phyloP scores from a whole-genome alignment of 192 early-diverging fungal species.

The Coemansia sp. region DNA sequence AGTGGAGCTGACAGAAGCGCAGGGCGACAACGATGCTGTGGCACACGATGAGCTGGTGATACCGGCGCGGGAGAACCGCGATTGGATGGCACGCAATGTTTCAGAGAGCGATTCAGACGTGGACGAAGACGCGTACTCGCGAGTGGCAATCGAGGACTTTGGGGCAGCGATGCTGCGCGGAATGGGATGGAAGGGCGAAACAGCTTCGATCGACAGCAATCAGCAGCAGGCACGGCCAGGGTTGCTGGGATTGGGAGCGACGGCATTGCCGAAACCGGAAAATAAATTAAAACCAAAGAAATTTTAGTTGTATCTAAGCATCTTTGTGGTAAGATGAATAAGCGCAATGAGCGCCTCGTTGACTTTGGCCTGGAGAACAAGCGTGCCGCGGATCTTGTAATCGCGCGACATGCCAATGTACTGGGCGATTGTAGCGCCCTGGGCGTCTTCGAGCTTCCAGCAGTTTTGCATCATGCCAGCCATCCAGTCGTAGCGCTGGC shows the following conservation, averaged over 20 bases:
- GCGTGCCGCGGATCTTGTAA: constrained; percentile 32
- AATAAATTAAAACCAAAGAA: neutral
- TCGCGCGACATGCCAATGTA: constrained; percentile 43
- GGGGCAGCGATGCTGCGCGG: constrained; percentile 82
- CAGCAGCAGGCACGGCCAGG: constrained; percentile 60
- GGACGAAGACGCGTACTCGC: constrained; percentile 67
- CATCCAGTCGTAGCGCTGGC: constrained; percentile 41
- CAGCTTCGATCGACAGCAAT: constrained; percentile 3
- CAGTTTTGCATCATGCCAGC: constrained; percentile 50
- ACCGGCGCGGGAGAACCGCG: constrained; percentile 19
- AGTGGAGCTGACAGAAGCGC: constrained; percentile 7
- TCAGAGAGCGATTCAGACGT: constrained; percentile 15
- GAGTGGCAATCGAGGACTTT: constrained; percentile 86
- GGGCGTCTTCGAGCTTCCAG: constrained; percentile 46
- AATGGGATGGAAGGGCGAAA: constrained; percentile 76
- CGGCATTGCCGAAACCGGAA: constrained; percentile 41
- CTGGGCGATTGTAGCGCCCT: constrained; percentile 29
- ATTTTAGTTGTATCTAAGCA: constrained; percentile 27
- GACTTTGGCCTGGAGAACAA: constrained; percentile 31
- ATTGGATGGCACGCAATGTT: constrained; percentile 12
- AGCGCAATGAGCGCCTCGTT: constrained; percentile 40
- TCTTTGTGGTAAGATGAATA: constrained; percentile 26
- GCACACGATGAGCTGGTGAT: constrained; percentile 37
- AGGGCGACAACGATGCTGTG: constrained; percentile 10
- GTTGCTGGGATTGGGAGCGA: constrained; percentile 82